Evolutionary conservation across 2,329 filamentous ascomycete species (phyloP).

Genomic region (Fusarium stilboides): DNA sequence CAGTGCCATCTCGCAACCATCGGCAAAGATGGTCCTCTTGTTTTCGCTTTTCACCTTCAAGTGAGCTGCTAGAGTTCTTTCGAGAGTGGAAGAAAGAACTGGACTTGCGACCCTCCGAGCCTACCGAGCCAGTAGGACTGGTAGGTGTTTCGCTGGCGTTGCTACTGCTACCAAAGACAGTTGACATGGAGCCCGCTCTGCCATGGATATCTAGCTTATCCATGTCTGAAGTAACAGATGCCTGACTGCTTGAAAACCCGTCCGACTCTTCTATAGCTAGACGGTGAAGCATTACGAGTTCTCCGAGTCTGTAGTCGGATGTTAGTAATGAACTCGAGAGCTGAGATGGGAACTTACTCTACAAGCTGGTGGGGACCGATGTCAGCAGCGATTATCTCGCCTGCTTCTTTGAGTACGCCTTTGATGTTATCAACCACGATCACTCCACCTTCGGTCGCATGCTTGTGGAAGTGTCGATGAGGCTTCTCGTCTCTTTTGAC

Average conservation of each 20-base stretch:
- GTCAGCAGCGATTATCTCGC: slow-evolving; percentile 86
- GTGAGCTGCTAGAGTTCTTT: slow-evolving; percentile 49
- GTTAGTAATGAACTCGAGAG: slow-evolving; percentile 15
- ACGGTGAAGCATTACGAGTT: slow-evolving; percentile 76
- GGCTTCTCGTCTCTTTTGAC: slow-evolving; percentile 61
- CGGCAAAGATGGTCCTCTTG: slow-evolving; percentile 66
- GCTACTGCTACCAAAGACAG: slow-evolving; percentile 52
- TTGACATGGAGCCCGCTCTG: slow-evolving; percentile 59
- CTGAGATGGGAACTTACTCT: slow-evolving; percentile 68
- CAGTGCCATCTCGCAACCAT: slow-evolving; percentile 74
- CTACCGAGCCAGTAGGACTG: slow-evolving; percentile 54
- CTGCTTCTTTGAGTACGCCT: slow-evolving; percentile 85
- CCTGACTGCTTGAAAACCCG: slow-evolving; percentile 51
- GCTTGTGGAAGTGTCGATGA: slow-evolving; percentile 76
- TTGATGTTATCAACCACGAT: slow-evolving; percentile 84
- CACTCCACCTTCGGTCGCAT: slow-evolving; percentile 74
- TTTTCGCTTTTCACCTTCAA: slow-evolving; percentile 57
- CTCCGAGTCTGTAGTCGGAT: slow-evolving; percentile 73
- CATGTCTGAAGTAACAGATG: slow-evolving; percentile 52
- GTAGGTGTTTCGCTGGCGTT: slow-evolving; percentile 45
- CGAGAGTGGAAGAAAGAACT: slow-evolving; percentile 54
- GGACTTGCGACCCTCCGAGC: slow-evolving; percentile 52
- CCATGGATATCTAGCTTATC: slow-evolving; percentile 56
- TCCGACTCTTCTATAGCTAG: slow-evolving; percentile 60
- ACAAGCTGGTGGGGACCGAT: slow-evolving; percentile 83